Percentiles rank a stretch among this genome's conserved stretches.
Conservation (phyloP, 176 grass and related monocot genomes). For the Phoenix roebelenii region DNA sequence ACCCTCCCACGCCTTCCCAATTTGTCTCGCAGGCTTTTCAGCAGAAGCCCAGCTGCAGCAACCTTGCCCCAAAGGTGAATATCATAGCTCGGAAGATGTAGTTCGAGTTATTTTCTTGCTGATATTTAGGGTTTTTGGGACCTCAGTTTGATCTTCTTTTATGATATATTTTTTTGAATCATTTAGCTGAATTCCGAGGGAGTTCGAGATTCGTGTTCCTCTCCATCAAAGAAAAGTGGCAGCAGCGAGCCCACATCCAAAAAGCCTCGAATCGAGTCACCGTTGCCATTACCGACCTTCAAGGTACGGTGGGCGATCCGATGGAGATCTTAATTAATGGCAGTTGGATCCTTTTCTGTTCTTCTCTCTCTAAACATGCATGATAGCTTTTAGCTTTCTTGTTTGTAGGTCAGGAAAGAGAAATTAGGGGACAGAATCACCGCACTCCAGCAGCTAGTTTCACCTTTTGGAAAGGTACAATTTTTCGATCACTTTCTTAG, state of each 20-base stretch:
- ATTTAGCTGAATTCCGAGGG: conserved; percentile 1
- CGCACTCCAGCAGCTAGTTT: conserved; percentile 92
- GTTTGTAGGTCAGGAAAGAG: conserved; percentile 81
- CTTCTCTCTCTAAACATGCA: conserved; percentile 1
- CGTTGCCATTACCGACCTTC: conserved; percentile 61
- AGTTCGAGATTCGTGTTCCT: conserved; percentile 6
- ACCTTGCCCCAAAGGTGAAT: neutral
- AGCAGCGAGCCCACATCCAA: conserved; percentile 30
- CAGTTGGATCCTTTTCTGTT: neutral
- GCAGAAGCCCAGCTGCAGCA: neutral
- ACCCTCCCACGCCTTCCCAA: neutral
- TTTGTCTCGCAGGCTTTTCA: neutral
- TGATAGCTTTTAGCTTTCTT: conserved; percentile 12
- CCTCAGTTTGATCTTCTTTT: neutral
- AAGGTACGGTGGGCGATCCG: conserved; percentile 35
- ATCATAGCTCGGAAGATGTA: too few species aligned
- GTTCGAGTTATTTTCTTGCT: neutral
- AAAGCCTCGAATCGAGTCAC: conserved; percentile 45
- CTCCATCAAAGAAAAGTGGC: conserved; percentile 1
- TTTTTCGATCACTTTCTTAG: too few species aligned
- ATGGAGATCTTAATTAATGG: conserved; percentile 9
- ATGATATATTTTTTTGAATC: neutral
- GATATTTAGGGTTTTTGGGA: conserved; percentile 6
- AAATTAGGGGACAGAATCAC: conserved; percentile 99
- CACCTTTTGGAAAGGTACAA: conserved; percentile 97